phyloP scores from a whole-genome alignment of 2,329 filamentous ascomycete genomes.

The Madurella mycetomatis region DNA sequence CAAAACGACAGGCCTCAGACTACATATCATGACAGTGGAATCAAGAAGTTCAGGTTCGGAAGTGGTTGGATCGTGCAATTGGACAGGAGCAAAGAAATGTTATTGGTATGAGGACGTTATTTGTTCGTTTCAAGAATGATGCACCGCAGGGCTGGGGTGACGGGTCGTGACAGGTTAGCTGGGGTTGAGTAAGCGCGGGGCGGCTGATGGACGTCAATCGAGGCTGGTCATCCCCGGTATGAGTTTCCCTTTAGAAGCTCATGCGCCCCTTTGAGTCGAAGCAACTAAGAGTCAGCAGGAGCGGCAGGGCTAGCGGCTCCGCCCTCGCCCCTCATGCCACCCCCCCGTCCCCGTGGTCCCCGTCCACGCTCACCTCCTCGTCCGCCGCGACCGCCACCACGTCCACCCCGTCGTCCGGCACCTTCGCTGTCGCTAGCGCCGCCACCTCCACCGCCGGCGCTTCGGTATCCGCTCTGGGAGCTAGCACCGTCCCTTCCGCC shows the following conservation, averaged over 20 bases:
- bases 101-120: background rate
- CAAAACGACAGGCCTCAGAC: background rate
- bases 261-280: too few relatives aligned
- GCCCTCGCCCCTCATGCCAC: slow-evolving; percentile 56
- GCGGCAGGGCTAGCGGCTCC: slow-evolving; percentile 45
- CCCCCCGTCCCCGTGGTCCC: slow-evolving; percentile 49
- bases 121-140: too few relatives aligned
- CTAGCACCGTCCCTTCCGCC: slow-evolving; percentile 52
- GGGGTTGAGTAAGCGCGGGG: too few relatives aligned
- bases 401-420: slow-evolving; percentile 49
- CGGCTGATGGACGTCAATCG: background rate
- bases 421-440: slow-evolving; percentile 67
- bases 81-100: background rate
- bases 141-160: too few relatives aligned
- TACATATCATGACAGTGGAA: background rate
- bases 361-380: slow-evolving; percentile 56
- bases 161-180: too few relatives aligned
- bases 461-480: slow-evolving; percentile 72
- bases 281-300: slow-evolving; percentile 1
- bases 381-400: slow-evolving; percentile 53
- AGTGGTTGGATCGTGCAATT: background rate
- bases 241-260: background rate
- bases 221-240: background rate
- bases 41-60: background rate
- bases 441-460: slow-evolving; percentile 76